phyloP scores from a whole-genome alignment of 176 grass and related monocot genomes.

The Carex littledalei region DNA sequence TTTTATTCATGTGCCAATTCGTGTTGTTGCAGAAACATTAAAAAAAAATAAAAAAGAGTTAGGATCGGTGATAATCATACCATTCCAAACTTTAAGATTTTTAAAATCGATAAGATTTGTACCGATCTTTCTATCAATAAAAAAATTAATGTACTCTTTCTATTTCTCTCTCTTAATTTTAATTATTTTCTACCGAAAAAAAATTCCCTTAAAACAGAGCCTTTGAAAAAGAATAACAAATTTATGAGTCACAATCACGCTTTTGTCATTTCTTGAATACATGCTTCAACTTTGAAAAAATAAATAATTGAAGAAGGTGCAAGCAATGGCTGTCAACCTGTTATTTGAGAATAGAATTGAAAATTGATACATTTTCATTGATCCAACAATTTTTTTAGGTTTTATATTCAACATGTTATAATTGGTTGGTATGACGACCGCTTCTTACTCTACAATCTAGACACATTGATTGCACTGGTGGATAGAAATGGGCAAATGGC shows the following conservation, averaged over 20 bases:
- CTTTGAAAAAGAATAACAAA: neutral
- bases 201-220: no score
- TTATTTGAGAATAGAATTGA: neutral
- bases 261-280: neutral
- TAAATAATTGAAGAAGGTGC: neutral
- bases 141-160: no score
- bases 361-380: neutral
- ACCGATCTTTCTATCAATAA: no score
- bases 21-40: no score
- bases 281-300: neutral
- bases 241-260: neutral
- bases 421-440: neutral
- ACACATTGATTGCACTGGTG: neutral
- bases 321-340: neutral
- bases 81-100: no score
- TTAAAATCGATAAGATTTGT: no score
- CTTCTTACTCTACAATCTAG: neutral
- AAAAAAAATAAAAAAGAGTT: no score
- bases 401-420: neutral
- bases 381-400: neutral
- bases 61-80: no score
- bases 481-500: neutral
- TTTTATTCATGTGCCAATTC: no score
- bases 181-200: no score
- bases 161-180: no score